Evolutionary conservation across 2,329 filamentous ascomycete species (phyloP), one percentile per base, ranked within the genome.

Genomic region (Xylaria sp.): DNA sequence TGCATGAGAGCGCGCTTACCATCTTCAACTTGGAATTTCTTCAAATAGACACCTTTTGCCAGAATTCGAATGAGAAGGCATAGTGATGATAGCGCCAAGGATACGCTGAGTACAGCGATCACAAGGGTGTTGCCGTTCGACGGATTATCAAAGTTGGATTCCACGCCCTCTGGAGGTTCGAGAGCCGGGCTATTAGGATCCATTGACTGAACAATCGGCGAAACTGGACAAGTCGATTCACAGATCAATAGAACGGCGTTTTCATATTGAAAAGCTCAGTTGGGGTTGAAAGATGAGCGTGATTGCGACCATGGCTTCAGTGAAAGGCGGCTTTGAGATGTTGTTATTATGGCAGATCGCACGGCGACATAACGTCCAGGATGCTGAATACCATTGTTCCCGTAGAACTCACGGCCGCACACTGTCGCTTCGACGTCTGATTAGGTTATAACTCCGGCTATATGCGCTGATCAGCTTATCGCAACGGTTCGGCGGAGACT

Each of bases 161-260:
- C 32, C 3, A 72, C 44, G 4, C 68, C 68, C 8, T 52, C 20
- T 6, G 71, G 71, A 18, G 69, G 69, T 12, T 15, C 20, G n/a
- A 72, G 61, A 7, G 71, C 71, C n/a, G 69, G 69, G 3, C 63
- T 55, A 58, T 72, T 63, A 13, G 63, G 63, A 52, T 65, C 63
- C 60, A 63, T 63, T 28, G 52, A 54, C 15, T 23, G 46, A 25
- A 37, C 4, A 20, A 9, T 44, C 25, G 13, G 48, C 34, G 9
- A 54, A 54, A 28, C 25, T 3, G 20, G 15, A 28, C 23, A 44
- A 37, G 20, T 12, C 1, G 23, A 32, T 44, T 15, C 39, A 28
- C 15, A 54, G 20, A 15, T 25, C 37, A 44, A 28, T 62, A 23
- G 7, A 25, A 13, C 32, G 37, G 37, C 28, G 2, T 32, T n/a